Evolutionary conservation across 2,329 filamentous ascomycete species (phyloP).

Genomic region (Monosporascus sp.): DNA sequence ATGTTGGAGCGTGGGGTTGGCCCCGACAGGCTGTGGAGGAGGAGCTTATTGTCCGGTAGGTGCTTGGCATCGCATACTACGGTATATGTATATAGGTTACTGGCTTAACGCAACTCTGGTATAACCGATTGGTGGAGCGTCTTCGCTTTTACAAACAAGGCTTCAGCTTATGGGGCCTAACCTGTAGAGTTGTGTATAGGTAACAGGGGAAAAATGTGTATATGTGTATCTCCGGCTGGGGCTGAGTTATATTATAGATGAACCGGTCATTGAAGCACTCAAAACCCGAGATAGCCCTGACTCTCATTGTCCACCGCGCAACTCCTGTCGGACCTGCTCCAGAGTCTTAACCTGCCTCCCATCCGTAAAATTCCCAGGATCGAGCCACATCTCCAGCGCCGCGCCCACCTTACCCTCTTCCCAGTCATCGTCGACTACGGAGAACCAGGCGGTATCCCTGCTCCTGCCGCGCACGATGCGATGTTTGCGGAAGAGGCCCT

Average conservation of each 20-base stretch:
- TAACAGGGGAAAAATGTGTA: too few species aligned
- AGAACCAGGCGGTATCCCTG: constrained; percentile 57
- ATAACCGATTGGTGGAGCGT: too few species aligned
- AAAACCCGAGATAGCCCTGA: not conserved
- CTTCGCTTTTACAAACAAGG: too few species aligned
- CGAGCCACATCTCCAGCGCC: constrained; percentile 51
- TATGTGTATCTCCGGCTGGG: too few species aligned
- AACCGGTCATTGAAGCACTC: not conserved
- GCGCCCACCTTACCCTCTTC: constrained; percentile 29
- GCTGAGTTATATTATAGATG: too few species aligned
- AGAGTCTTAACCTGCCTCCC: constrained; percentile 47
- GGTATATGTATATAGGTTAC: too few species aligned
- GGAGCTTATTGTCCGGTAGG: too few species aligned
- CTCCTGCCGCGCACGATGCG: constrained; percentile 52
- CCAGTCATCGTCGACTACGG: constrained; percentile 57
- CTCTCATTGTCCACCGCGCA: not conserved
- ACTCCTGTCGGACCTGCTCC: constrained; percentile 17
- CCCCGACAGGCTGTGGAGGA: too few species aligned
- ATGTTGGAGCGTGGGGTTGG: not conserved
- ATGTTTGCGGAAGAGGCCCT: constrained; percentile 58
- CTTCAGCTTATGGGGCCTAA: too few species aligned
- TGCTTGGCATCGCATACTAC: too few species aligned
- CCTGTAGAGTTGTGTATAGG: too few species aligned
- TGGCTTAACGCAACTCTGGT: too few species aligned
- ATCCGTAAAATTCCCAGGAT: constrained; percentile 45